Percentiles rank a stretch among this genome's conserved stretches.
Conservation (phyloP, 129 eudicot species). For the Chrysanthemum makinoi region DNA sequence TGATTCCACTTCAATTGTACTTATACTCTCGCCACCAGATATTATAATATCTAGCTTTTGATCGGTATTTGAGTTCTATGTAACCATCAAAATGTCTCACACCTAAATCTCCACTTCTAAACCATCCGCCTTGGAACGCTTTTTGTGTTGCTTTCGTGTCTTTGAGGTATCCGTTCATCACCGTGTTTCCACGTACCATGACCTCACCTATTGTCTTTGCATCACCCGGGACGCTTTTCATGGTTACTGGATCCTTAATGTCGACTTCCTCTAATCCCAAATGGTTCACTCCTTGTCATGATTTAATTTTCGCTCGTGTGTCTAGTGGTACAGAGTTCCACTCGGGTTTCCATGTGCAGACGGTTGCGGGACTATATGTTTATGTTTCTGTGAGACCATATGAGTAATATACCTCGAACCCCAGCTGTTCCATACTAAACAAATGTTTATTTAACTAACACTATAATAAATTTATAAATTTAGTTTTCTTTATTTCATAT, state of each 20-base stretch:
- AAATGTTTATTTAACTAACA: too few species aligned
- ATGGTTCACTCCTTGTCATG: slow-evolving; percentile 42
- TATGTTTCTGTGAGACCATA: slow-evolving; percentile 50
- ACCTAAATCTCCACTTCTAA: slow-evolving; percentile 44
- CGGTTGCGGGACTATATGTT: slow-evolving; percentile 31
- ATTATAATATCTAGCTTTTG: slow-evolving; percentile 51
- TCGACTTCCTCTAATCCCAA: slow-evolving; percentile 37
- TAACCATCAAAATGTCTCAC: slow-evolving; percentile 49
- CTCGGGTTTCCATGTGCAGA: slow-evolving; percentile 42
- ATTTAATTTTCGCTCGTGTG: slow-evolving; percentile 31
- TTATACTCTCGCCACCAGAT: slow-evolving; percentile 46
- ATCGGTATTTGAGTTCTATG: slow-evolving; percentile 43
- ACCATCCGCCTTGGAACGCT: slow-evolving; percentile 42
- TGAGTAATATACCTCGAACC: slow-evolving; percentile 32
- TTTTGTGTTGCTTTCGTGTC: slow-evolving; percentile 36
- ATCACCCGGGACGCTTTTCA: slow-evolving; percentile 38
- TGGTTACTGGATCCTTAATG: slow-evolving; percentile 39
- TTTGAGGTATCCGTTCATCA: slow-evolving; percentile 45
- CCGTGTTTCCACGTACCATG: slow-evolving; percentile 37
- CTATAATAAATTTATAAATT: too few species aligned
- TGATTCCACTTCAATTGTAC: slow-evolving; percentile 49
- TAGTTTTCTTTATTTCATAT: too few species aligned
- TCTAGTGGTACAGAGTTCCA: slow-evolving; percentile 36
- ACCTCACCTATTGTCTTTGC: slow-evolving; percentile 40
- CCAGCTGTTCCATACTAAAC: slow-evolving; percentile 33